Conservation (phyloP, 2,329 filamentous ascomycete genomes). For the Ophiosphaerella narmari region DNA sequence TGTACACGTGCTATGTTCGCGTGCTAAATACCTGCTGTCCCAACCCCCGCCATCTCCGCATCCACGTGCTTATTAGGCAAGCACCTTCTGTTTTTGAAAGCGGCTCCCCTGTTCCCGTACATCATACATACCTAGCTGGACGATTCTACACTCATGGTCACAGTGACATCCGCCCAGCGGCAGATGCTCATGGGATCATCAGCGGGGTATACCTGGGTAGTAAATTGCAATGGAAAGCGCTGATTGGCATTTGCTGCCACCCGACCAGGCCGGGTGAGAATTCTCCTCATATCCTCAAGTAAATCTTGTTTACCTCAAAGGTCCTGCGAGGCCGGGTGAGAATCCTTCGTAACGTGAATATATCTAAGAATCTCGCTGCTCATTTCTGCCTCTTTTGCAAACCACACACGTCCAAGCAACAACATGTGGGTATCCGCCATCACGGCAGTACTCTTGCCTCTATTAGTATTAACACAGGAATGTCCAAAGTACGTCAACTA, state of each 20-base stretch:
- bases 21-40: neutral
- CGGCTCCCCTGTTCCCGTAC: neutral
- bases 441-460: slow-evolving; percentile 18
- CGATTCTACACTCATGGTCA: slow-evolving; percentile 24
- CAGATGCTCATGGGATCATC: slow-evolving; percentile 25
- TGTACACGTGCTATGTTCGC: no score
- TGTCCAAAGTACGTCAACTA: slow-evolving; percentile 54
- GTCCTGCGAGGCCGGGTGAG: no score
- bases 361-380: neutral
- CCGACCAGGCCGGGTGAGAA: neutral
- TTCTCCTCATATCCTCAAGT: no score
- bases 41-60: slow-evolving; percentile 1
- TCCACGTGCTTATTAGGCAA: neutral
- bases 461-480: slow-evolving; percentile 32
- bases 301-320: no score
- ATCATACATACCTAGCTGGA: slow-evolving; percentile 8
- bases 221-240: slow-evolving; percentile 23
- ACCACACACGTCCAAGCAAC: slow-evolving; percentile 1
- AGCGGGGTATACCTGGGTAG: slow-evolving; percentile 33
- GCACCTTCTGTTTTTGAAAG: slow-evolving; percentile 15
- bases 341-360: no score
- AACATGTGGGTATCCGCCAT: slow-evolving; percentile 31
- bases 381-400: neutral
- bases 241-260: slow-evolving; percentile 1
- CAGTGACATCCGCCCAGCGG: slow-evolving; percentile 24